These are phyloP conservation scores for Solanum sejunctum DNA, from an alignment of 257 asterid species.

Conservation along the genomic window DNA sequence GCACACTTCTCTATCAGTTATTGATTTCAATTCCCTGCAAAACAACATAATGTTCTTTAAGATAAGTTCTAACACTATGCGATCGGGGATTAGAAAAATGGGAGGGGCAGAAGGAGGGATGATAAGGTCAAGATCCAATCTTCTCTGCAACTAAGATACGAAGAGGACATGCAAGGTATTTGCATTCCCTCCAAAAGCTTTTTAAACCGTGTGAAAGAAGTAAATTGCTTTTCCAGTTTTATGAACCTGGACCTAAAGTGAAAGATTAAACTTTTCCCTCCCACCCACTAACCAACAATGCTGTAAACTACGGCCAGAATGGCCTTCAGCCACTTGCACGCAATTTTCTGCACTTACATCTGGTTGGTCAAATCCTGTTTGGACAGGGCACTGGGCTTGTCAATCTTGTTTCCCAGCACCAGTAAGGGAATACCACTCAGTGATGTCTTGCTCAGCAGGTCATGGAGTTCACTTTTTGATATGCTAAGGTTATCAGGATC, in stretches of 20 bases:
- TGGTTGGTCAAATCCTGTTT: conserved; percentile 80
- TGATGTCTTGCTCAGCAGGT: conserved; percentile 79
- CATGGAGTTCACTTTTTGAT: conserved; percentile 83
- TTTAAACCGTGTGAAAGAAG: not conserved
- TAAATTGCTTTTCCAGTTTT: not conserved
- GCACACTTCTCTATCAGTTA: conserved; percentile 91
- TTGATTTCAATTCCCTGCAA: conserved; percentile 75
- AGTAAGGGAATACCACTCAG: conserved; percentile 83
- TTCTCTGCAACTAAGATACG: not conserved
- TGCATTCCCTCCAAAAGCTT: not conserved
- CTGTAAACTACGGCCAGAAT: not conserved
- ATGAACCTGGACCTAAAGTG: not conserved
- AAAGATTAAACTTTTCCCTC: not conserved
- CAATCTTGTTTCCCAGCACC: conserved; percentile 88
- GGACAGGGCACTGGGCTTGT: conserved; percentile 65
- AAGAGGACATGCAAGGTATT: not conserved
- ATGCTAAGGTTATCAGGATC: conserved; percentile 75
- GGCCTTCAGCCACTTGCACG: not conserved
- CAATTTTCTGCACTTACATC: conserved; percentile 39
- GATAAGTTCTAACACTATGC: not conserved
- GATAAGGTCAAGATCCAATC: not conserved
- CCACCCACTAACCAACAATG: not conserved
- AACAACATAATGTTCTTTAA: not conserved
- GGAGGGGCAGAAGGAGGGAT: not conserved
- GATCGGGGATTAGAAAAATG: not conserved